phyloP scores from a whole-genome alignment of 257 asterid genomes.

The Ballota nigra region DNA sequence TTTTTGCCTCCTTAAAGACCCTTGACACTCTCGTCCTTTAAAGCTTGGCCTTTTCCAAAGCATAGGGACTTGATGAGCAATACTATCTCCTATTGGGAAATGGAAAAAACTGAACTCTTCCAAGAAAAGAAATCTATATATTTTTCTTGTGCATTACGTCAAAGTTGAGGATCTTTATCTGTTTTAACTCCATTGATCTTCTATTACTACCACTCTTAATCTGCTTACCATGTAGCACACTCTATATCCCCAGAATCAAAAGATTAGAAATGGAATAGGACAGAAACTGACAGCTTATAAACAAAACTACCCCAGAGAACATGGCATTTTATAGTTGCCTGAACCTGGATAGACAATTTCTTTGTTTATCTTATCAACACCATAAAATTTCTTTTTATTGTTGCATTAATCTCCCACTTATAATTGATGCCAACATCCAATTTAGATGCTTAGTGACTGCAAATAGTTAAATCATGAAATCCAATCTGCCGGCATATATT shows the following conservation, averaged over 20 bases:
- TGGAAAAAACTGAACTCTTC: background rate
- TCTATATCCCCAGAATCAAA: slow-evolving; percentile 2
- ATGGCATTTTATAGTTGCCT: background rate
- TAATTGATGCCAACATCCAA: background rate
- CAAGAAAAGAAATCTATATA: background rate
- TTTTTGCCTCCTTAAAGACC: background rate
- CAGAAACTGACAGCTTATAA: background rate
- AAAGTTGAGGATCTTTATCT: background rate
- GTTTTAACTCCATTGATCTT: background rate
- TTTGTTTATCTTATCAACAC: background rate
- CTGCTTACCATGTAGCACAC: slow-evolving; percentile 3
- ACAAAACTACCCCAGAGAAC: background rate
- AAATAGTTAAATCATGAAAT: background rate
- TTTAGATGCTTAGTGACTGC: background rate
- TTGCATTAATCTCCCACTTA: background rate
- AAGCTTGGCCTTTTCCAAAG: background rate
- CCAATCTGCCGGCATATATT: background rate
- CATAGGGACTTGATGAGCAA: background rate
- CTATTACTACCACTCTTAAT: background rate
- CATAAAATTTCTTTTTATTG: background rate
- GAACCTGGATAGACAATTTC: background rate
- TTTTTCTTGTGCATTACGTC: background rate
- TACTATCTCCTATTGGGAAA: background rate
- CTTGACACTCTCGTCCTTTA: background rate
- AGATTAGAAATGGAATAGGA: background rate